Evolutionary conservation across 805 yeast species (phyloP).

Genomic region (Wickerhamiella musiphila): DNA sequence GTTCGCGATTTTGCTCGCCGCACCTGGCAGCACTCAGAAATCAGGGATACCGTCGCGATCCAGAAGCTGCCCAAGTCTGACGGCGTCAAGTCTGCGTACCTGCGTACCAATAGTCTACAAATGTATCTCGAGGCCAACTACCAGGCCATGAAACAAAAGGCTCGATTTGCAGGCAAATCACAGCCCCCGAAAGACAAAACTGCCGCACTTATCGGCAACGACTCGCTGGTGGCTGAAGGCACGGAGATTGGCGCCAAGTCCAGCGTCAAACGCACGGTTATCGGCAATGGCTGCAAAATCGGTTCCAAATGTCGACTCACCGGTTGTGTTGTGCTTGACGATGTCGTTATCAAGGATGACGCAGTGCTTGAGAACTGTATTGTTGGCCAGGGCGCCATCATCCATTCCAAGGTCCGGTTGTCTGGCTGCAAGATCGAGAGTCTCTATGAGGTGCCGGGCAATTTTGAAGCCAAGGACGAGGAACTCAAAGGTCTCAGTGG

Average conservation of each 20-base stretch:
- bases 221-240: constrained; percentile 55
- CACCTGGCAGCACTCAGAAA: constrained; percentile 65
- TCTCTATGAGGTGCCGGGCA: constrained; percentile 38
- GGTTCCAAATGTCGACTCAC: constrained; percentile 80
- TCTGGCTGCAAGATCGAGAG: constrained; percentile 79
- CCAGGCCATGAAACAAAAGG: constrained; percentile 43
- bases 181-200: constrained; percentile 14
- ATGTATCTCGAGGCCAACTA: constrained; percentile 86
- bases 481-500: constrained; percentile 15
- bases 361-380: constrained; percentile 62
- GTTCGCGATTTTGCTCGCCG: constrained; percentile 79
- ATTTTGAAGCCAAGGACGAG: constrained; percentile 26
- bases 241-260: constrained; percentile 67
- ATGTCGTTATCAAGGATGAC: constrained; percentile 63
- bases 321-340: constrained; percentile 65
- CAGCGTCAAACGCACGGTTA: constrained; percentile 68
- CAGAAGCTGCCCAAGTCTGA: constrained; percentile 42
- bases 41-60: constrained; percentile 47
- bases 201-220: constrained; percentile 71
- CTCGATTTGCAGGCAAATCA: constrained; percentile 23
- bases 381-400: constrained; percentile 50
- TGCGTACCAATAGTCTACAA: constrained; percentile 60
- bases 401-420: constrained; percentile 48
- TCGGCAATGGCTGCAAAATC: constrained; percentile 56
- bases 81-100: too few relatives aligned